Percentiles rank a stretch among this genome's conserved stretches.
phyloP scores from a whole-genome alignment of 805 yeast genomes.

The Cyberlindnera galapagoensis region DNA sequence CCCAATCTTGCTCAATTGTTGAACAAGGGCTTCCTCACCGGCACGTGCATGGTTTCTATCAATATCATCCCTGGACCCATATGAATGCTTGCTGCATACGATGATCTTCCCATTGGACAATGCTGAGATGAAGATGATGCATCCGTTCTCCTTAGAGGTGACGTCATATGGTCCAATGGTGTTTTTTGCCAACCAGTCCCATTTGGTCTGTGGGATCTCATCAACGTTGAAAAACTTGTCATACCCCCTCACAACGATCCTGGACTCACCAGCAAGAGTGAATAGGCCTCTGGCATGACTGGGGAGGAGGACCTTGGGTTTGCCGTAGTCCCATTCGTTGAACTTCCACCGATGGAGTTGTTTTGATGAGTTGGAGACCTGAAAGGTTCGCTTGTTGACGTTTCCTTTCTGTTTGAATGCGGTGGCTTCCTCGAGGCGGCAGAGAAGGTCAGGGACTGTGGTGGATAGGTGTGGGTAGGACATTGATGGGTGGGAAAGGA shows the following conservation, averaged over 20 bases:
- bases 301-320: slow-evolving; percentile 48
- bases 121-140: slow-evolving; percentile 80
- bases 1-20: slow-evolving; percentile 41
- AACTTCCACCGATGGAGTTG: slow-evolving; percentile 63
- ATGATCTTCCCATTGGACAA: slow-evolving; percentile 67
- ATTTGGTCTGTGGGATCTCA: slow-evolving; percentile 52
- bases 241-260: slow-evolving; percentile 78
- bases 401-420: slow-evolving; percentile 23
- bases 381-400: slow-evolving; percentile 25
- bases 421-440: slow-evolving; percentile 12
- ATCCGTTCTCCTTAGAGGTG: slow-evolving; percentile 88
- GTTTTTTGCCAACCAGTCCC: slow-evolving; percentile 35
- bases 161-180: slow-evolving; percentile 76
- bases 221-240: slow-evolving; percentile 86
- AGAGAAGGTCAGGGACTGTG: slow-evolving; percentile 8
- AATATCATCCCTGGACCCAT: slow-evolving; percentile 56
- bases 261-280: slow-evolving; percentile 34
- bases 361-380: slow-evolving; percentile 16
- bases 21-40: slow-evolving; percentile 53
- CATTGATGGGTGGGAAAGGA: too few relatives aligned
- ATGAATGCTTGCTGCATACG: slow-evolving; percentile 88
- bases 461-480: slow-evolving; percentile 2
- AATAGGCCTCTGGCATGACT: slow-evolving; percentile 81
- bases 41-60: slow-evolving; percentile 66
- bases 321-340: slow-evolving; percentile 82